Conservation (phyloP, 116 monocot species). For the Posidonia oceanica region DNA sequence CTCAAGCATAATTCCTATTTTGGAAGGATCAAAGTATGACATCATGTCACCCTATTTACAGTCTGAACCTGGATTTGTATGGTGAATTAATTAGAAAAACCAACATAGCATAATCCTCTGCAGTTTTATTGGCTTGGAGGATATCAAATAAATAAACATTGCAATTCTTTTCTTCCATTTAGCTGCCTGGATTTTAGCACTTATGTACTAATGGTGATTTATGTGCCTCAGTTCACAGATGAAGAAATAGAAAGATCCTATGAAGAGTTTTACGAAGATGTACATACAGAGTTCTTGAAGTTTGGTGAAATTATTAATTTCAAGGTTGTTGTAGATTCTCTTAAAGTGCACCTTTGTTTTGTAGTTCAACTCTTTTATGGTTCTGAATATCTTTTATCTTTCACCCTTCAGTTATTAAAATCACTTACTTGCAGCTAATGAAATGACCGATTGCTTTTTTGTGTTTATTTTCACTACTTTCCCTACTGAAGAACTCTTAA, state of each 20-base stretch:
- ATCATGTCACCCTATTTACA: too few relatives aligned
- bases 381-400: conserved; percentile 1
- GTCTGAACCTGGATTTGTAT: too few relatives aligned
- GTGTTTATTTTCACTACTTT: not conserved
- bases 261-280: conserved; percentile 99
- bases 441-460: not conserved
- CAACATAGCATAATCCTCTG: too few relatives aligned
- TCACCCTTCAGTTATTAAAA: not conserved
- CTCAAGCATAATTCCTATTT: too few relatives aligned
- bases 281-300: conserved; percentile 96
- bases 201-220: not conserved
- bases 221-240: conserved; percentile 71
- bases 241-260: conserved; percentile 78
- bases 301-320: conserved; percentile 97
- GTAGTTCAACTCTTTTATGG: not conserved
- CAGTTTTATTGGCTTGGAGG: too few relatives aligned
- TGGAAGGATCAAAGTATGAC: too few relatives aligned
- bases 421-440: not conserved
- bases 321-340: conserved; percentile 45
- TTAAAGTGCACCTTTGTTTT: not conserved
- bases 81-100: too few relatives aligned
- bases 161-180: not conserved
- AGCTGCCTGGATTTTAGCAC: not conserved
- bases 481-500: not conserved
- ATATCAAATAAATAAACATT: too few relatives aligned